Percentiles rank a stretch among this genome's conserved stretches.
These are phyloP conservation scores for Gynochthodes officinalis DNA, from an alignment of 257 asterid species.

Conservation along the genomic window DNA sequence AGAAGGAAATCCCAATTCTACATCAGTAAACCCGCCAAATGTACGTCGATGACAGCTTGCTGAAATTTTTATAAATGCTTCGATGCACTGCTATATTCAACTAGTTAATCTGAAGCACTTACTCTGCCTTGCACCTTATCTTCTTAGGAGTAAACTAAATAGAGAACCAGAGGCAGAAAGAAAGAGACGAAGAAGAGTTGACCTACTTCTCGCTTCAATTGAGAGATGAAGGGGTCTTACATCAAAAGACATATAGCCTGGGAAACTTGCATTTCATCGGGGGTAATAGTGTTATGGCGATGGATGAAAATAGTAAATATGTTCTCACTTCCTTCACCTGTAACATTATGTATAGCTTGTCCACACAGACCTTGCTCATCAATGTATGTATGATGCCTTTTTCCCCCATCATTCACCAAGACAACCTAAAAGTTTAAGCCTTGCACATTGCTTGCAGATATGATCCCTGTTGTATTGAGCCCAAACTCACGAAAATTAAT, in stretches of 20 bases:
- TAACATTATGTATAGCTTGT: neutral
- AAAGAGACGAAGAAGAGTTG: constrained; percentile 10
- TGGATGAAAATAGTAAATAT: neutral
- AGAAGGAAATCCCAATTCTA: constrained; percentile 41
- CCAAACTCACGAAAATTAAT: neutral
- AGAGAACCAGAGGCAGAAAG: constrained; percentile 10
- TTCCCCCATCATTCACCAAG: neutral
- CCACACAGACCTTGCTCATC: neutral
- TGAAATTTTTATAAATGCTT: neutral
- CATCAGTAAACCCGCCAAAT: constrained; percentile 40
- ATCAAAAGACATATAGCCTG: neutral
- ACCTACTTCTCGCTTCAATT: constrained; percentile 4
- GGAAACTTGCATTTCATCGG: neutral
- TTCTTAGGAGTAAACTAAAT: constrained; percentile 30
- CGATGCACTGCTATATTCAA: neutral
- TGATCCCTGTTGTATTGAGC: neutral
- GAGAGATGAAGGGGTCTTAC: constrained; percentile 7
- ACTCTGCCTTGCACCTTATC: constrained; percentile 4
- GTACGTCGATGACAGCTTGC: constrained; percentile 23
- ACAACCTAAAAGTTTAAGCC: too few relatives aligned
- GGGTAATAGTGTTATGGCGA: neutral
- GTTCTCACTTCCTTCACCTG: neutral
- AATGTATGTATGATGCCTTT: neutral
- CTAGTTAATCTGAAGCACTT: neutral
- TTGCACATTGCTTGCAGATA: neutral